Percentiles rank a stretch among this genome's conserved stretches.
phyloP scores from a whole-genome alignment of 2,329 filamentous ascomycete genomes.

The Fusarium stilboides region DNA sequence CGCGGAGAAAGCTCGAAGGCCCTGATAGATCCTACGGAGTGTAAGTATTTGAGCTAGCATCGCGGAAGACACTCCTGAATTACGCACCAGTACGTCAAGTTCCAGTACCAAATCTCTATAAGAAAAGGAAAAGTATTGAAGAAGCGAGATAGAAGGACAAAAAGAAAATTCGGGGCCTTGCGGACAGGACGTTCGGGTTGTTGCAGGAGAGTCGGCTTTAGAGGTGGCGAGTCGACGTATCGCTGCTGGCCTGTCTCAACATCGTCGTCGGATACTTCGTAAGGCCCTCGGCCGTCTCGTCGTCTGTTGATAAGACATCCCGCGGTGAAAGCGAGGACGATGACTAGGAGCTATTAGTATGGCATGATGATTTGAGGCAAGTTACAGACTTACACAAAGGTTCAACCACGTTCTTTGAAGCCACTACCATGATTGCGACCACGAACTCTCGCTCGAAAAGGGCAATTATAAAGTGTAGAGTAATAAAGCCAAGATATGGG shows the following conservation, averaged over 20 bases:
- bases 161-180: conserved; percentile 46
- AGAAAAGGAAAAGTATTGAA: conserved; percentile 53
- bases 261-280: conserved; percentile 25
- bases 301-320: conserved; percentile 49
- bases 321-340: conserved; percentile 41
- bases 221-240: conserved; percentile 40
- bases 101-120: conserved; percentile 57
- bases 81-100: conserved; percentile 54
- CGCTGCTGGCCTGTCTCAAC: conserved; percentile 33
- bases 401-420: conserved; percentile 29
- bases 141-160: conserved; percentile 51
- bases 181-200: conserved; percentile 24
- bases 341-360: conserved; percentile 26
- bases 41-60: background rate
- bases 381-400: conserved; percentile 31
- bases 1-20: conserved; percentile 60
- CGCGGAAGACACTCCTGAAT: no score
- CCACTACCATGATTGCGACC: conserved; percentile 7
- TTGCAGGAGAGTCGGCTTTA: conserved; percentile 40
- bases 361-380: background rate
- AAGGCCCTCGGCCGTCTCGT: conserved; percentile 7
- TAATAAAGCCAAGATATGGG: background rate
- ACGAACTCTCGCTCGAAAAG: background rate
- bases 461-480: background rate
- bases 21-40: conserved; percentile 58